Conservation (phyloP, 495 filamentous ascomycete species). For the Cladorrhinum samala region DNA sequence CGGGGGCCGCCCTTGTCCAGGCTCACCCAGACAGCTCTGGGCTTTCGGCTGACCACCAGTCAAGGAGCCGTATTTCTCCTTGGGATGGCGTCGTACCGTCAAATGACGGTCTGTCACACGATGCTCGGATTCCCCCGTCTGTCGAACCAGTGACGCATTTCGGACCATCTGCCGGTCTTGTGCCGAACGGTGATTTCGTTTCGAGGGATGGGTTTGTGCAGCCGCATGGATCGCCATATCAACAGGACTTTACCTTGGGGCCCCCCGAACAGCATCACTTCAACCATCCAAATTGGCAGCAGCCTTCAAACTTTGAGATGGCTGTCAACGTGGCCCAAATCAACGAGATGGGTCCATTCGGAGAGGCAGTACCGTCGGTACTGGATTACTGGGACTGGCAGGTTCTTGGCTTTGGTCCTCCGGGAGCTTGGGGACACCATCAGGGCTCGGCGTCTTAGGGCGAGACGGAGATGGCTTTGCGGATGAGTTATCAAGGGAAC, state of each 20-base stretch:
- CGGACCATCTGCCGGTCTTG: neutral
- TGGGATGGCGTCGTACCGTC: neutral
- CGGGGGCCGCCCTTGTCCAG: neutral
- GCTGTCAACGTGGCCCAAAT: slow-evolving; percentile 2
- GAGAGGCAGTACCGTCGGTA: slow-evolving; percentile 10
- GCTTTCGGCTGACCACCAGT: neutral
- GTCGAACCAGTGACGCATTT: neutral
- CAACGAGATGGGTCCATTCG: slow-evolving; percentile 3
- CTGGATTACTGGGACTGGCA: slow-evolving; percentile 26
- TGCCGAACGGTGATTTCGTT: neutral
- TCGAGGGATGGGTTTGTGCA: slow-evolving; percentile 2
- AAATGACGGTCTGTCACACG: neutral
- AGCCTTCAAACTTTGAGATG: neutral
- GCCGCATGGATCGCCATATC: neutral
- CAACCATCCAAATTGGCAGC: slow-evolving; percentile 15
- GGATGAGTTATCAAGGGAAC: too few species aligned
- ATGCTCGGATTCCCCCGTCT: neutral
- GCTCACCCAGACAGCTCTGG: neutral
- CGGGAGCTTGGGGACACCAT: slow-evolving; percentile 14
- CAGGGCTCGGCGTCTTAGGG: neutral
- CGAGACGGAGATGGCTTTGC: neutral
- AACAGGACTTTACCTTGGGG: neutral
- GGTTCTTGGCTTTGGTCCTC: slow-evolving; percentile 18
- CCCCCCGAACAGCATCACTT: neutral
- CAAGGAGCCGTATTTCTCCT: neutral